Conservation (phyloP, 306 rosid species). For the Vicia faba region DNA sequence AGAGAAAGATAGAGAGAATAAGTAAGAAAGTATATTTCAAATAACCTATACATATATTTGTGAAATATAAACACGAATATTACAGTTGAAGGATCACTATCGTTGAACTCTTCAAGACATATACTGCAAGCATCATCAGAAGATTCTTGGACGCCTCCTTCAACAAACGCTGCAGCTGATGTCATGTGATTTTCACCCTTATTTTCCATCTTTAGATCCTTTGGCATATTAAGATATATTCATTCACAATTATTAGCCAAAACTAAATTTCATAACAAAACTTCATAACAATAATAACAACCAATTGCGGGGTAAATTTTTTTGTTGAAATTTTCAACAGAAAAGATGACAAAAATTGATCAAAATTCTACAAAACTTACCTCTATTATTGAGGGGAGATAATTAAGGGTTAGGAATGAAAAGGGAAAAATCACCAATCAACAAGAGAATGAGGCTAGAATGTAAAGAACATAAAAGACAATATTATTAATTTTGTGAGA, state of each 20-base stretch:
- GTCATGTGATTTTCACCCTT: slow-evolving; percentile 58
- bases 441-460: slow-evolving; percentile 46
- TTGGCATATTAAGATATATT: slow-evolving; percentile 23
- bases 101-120: slow-evolving; percentile 89
- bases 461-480: slow-evolving; percentile 33
- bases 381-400: slow-evolving; percentile 51
- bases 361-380: slow-evolving; percentile 40
- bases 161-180: slow-evolving; percentile 92
- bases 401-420: slow-evolving; percentile 41
- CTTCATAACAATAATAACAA: neutral
- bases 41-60: slow-evolving; percentile 11
- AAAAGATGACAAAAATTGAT: neutral
- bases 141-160: slow-evolving; percentile 90
- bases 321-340: no score
- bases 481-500: slow-evolving; percentile 39
- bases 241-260: neutral
- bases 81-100: slow-evolving; percentile 87
- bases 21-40: slow-evolving; percentile 32
- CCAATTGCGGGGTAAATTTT: no score
- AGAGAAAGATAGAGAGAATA: slow-evolving; percentile 31
- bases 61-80: slow-evolving; percentile 20
- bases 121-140: slow-evolving; percentile 93
- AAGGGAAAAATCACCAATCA: slow-evolving; percentile 40
- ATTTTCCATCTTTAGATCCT: slow-evolving; percentile 61
- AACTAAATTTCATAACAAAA: neutral